These are phyloP conservation scores for Hyaloperonospora brassicae DNA, from an alignment of 352 stramenopile species.

Conservation along the genomic window DNA sequence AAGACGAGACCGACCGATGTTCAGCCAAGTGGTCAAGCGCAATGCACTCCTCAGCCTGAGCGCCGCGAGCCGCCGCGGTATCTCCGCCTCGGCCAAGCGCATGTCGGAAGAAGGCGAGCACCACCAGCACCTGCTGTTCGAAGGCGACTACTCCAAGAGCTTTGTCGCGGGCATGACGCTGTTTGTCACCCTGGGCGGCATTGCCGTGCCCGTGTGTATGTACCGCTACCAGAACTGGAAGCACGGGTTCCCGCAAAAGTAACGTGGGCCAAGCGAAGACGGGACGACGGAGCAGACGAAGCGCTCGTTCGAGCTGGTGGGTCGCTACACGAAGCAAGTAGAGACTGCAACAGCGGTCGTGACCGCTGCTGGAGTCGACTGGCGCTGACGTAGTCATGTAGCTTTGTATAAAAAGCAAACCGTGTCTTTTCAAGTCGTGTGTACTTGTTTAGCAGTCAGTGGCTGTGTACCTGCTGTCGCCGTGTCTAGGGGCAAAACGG, in stretches of 20 bases:
- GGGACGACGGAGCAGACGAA: neutral
- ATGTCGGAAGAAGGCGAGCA: slow-evolving; percentile 67
- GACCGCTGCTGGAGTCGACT: neutral
- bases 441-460: too few relatives aligned
- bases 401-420: too few relatives aligned
- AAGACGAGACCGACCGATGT: too few relatives aligned
- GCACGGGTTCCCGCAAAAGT: slow-evolving; percentile 79
- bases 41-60: slow-evolving; percentile 52
- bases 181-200: slow-evolving; percentile 58
- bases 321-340: too few relatives aligned
- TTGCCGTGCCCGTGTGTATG: slow-evolving; percentile 51
- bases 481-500: too few relatives aligned
- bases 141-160: slow-evolving; percentile 73
- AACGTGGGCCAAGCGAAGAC: slow-evolving; percentile 8
- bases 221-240: slow-evolving; percentile 87
- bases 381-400: slow-evolving; percentile 18
- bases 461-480: too few relatives aligned
- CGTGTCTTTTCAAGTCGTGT: slow-evolving; percentile 12
- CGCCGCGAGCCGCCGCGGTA: slow-evolving; percentile 47
- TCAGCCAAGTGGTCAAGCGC: slow-evolving; percentile 64
- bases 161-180: slow-evolving; percentile 48
- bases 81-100: slow-evolving; percentile 69
- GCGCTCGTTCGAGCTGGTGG: too few relatives aligned
- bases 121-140: slow-evolving; percentile 82
- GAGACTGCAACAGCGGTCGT: too few relatives aligned